Evolutionary conservation across 345 rosid species (phyloP).

Genomic region (Hibiscus trionum): DNA sequence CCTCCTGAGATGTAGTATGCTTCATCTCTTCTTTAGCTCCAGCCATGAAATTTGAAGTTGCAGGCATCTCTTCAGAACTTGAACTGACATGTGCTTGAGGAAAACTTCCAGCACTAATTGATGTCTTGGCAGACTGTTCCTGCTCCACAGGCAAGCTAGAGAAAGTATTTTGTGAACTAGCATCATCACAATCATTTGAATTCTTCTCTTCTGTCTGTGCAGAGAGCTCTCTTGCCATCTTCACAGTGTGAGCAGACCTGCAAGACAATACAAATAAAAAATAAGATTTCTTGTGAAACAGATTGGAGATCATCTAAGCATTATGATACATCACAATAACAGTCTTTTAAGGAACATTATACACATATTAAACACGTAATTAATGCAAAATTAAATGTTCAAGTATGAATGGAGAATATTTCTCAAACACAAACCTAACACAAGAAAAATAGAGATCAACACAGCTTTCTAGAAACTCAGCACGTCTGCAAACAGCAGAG

Average conservation of each 20-base stretch:
- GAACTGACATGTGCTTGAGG: conserved; percentile 81
- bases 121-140: conserved; percentile 73
- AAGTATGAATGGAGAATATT: conserved; percentile 16
- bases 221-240: conserved; percentile 74
- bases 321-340: conserved; percentile 1
- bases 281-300: conserved; percentile 3
- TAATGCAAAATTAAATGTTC: conserved; percentile 11
- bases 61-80: conserved; percentile 66
- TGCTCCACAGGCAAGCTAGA: conserved; percentile 84
- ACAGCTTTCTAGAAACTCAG: conserved; percentile 89
- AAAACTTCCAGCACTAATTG: conserved; percentile 83
- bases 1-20: conserved; percentile 35
- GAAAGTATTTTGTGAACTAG: conserved; percentile 69
- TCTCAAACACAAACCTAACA: conserved; percentile 58
- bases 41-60: conserved; percentile 31
- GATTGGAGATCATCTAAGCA: conserved; percentile 5
- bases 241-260: conserved; percentile 91
- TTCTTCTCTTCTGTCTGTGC: conserved; percentile 69
- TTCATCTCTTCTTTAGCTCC: conserved; percentile 45
- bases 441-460: conserved; percentile 94
- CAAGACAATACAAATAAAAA: conserved; percentile 11
- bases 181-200: conserved; percentile 70
- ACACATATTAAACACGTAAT: conserved; percentile 3
- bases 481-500: conserved; percentile 85
- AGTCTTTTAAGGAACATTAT: neutral